Evolutionary conservation across 2,329 filamentous ascomycete species (phyloP).

Genomic region (Venturia nashicola): DNA sequence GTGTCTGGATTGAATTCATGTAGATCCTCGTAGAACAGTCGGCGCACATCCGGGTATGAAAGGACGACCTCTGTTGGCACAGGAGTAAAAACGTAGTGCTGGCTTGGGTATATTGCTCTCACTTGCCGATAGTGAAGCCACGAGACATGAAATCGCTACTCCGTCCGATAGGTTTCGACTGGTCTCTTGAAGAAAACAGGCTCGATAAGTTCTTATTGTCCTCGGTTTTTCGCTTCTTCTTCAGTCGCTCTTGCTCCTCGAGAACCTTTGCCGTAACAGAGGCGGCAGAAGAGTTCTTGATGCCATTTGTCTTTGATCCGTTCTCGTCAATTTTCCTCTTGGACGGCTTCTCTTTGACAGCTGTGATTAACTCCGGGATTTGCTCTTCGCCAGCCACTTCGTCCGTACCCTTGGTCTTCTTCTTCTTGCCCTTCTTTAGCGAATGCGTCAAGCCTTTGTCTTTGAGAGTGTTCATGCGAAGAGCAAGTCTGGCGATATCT

Average conservation of each 20-base stretch:
- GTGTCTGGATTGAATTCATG: not conserved
- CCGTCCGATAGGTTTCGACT: slow-evolving; percentile 24
- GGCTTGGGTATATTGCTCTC: not conserved
- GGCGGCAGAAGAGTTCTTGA: slow-evolving; percentile 82
- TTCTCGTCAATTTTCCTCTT: slow-evolving; percentile 14
- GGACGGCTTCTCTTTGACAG: not conserved
- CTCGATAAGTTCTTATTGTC: slow-evolving; percentile 42
- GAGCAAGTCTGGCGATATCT: slow-evolving; percentile 56
- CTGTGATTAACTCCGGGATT: slow-evolving; percentile 5
- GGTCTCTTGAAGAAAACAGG: slow-evolving; percentile 29
- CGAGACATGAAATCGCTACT: slow-evolving; percentile 38
- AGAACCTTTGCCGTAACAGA: slow-evolving; percentile 76
- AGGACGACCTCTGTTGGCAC: not conserved
- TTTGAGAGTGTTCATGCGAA: slow-evolving; percentile 56
- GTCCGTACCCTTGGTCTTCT: slow-evolving; percentile 52
- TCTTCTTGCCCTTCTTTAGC: slow-evolving; percentile 72
- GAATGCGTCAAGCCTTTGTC: slow-evolving; percentile 69
- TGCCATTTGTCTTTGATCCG: slow-evolving; percentile 39
- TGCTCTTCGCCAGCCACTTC: slow-evolving; percentile 17
- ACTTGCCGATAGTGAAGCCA: slow-evolving; percentile 24
- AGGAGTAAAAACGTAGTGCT: not conserved
- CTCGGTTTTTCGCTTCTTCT: slow-evolving; percentile 56
- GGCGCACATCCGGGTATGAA: too few species aligned
- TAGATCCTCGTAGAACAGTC: not conserved
- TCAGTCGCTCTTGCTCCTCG: slow-evolving; percentile 71